Evolutionary conservation across 805 yeast genomes (phyloP).

Genomic region (Cephaloascus albidus): DNA sequence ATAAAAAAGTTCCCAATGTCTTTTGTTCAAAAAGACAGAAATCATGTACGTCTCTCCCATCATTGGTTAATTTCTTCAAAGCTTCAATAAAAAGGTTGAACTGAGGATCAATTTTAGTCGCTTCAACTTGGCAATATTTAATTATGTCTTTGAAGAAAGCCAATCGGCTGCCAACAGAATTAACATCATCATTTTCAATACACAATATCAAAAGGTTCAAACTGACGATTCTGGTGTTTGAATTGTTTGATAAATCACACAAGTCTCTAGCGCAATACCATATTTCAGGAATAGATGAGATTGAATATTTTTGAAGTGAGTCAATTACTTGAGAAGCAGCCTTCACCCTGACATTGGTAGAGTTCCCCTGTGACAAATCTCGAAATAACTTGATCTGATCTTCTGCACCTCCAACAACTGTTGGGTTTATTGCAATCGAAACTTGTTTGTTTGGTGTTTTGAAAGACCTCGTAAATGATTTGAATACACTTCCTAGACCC

Average conservation of each 20-base stretch:
- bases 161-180: constrained; percentile 37
- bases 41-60: constrained; percentile 46
- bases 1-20: neutral
- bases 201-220: constrained; percentile 47
- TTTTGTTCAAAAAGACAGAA: constrained; percentile 32
- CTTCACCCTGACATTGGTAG: constrained; percentile 27
- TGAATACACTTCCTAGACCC: constrained; percentile 30
- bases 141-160: constrained; percentile 55
- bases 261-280: constrained; percentile 64
- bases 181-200: constrained; percentile 39
- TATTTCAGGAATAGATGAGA: constrained; percentile 57
- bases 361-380: constrained; percentile 23
- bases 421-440: constrained; percentile 25
- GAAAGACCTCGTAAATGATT: constrained; percentile 26
- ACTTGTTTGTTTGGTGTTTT: constrained; percentile 7
- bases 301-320: constrained; percentile 39
- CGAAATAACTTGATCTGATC: constrained; percentile 26
- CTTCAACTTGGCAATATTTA: constrained; percentile 25
- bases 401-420: constrained; percentile 34
- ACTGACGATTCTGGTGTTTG: constrained; percentile 35
- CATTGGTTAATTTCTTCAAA: constrained; percentile 35
- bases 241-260: constrained; percentile 23
- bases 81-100: constrained; percentile 40
- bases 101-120: constrained; percentile 32
- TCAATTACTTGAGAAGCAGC: constrained; percentile 44